Evolutionary conservation across 805 yeast genomes (phyloP).

Genomic region (Pichia rugopelliculosa): DNA sequence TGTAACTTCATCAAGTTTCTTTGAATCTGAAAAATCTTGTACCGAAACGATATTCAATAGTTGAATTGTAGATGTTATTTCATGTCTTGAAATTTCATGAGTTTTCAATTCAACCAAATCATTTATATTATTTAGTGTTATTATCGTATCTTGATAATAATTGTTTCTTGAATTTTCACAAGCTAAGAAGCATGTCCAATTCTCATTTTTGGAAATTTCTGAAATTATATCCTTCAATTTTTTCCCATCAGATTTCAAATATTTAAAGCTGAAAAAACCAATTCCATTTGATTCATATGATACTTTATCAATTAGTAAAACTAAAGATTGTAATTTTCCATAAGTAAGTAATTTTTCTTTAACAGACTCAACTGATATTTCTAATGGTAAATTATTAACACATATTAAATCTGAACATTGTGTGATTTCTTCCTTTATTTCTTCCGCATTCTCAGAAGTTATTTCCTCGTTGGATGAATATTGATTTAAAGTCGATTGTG

Average conservation of each 20-base stretch:
- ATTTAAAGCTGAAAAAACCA: conserved; percentile 44
- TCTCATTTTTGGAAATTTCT: conserved; percentile 29
- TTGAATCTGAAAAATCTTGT: conserved; percentile 34
- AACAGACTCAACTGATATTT: conserved; percentile 37
- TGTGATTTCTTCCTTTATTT: conserved; percentile 26
- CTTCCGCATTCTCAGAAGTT: conserved; percentile 29
- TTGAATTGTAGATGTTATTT: conserved; percentile 44
- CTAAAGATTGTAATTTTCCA: conserved; percentile 34
- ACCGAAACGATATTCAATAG: conserved; percentile 60
- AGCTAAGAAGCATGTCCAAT: conserved; percentile 31
- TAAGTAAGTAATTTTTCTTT: conserved; percentile 34
- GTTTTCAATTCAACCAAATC: conserved; percentile 10
- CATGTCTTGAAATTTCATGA: conserved; percentile 15
- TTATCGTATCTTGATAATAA: conserved; percentile 17
- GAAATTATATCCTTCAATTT: conserved; percentile 22
- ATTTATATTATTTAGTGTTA: conserved; percentile 18
- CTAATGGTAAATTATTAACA: conserved; percentile 37
- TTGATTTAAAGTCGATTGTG: background rate
- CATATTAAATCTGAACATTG: conserved; percentile 20
- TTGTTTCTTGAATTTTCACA: conserved; percentile 28
- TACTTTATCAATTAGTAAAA: conserved; percentile 39
- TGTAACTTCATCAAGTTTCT: background rate
- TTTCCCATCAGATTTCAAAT: conserved; percentile 6
- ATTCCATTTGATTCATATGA: conserved; percentile 49
- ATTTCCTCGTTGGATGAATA: background rate